Evolutionary conservation across 495 filamentous ascomycete genomes (phyloP), one percentile per base, ranked within the genome.

Genomic region (Penicillium roqueforti): DNA sequence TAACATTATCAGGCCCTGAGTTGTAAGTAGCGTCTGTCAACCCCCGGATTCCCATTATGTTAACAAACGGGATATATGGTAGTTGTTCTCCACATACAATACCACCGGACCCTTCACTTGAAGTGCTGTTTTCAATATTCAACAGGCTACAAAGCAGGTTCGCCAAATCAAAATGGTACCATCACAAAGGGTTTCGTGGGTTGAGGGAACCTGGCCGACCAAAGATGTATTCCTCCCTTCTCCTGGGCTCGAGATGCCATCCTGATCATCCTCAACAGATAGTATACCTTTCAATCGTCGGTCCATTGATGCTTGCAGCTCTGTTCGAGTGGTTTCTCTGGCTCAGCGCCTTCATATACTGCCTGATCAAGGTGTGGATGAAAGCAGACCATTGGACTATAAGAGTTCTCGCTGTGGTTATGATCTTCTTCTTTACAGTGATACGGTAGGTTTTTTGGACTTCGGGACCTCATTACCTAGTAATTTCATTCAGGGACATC

Each of bases 321-420:
- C 76, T 90, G 22, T 78, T 96, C 19, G 93, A 98, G 73, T 97
- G 93, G 93, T 82, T 96, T 44, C 80, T 98, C 4, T 97, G 91
- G 88, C 80, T 97, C 39, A 84, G 84, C 23, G 91, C 93, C 9
- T 97, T 98, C 63, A 65, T 96, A 49, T 97, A 96, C 72, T 97
- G 93, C 62, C 75, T 97, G 1, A 70, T 82, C 56, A 95, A 97
- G 61, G 91, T 92, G 8, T 96, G 86, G 62, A 76, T 83, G 51
- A 98, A 98, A 68, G 92, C 93, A 23, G 91, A 96, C 52, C 84
- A 87, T 62, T 88, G 87, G 84, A 89, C 83, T 46, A 86, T 92
- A 58, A 79, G 79, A 50, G 70, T 91, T 19, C 77, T 97, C 50
- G 85, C 92, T 2, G 75, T 91, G 19, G 55, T 90, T 22, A 87